These are phyloP conservation scores for Pyrenochaeta sp. DNA, from an alignment of 2,329 filamentous ascomycete species.

Conservation along the genomic window DNA sequence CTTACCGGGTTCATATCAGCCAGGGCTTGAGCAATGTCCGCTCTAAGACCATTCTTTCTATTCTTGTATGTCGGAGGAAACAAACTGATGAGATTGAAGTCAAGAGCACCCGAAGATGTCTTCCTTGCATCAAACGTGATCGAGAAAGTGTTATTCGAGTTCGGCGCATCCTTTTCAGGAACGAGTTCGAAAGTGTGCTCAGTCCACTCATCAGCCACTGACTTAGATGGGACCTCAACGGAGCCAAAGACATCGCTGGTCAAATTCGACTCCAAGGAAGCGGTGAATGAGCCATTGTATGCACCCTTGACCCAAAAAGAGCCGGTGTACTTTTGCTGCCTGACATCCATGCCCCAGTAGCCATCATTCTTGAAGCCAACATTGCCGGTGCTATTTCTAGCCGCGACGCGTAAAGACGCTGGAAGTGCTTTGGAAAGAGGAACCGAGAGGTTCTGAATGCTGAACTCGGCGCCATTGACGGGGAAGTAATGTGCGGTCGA, in stretches of 20 bases:
- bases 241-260: conserved; percentile 53
- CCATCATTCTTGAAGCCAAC: conserved; percentile 59
- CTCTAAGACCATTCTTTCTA: conserved; percentile 59
- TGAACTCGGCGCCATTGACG: conserved; percentile 44
- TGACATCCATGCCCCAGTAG: conserved; percentile 62
- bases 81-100: conserved; percentile 61
- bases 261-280: conserved; percentile 51
- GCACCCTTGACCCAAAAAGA: conserved; percentile 57
- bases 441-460: conserved; percentile 47
- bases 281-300: conserved; percentile 46
- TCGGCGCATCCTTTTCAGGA: conserved; percentile 48
- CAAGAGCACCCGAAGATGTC: conserved; percentile 31
- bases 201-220: conserved; percentile 47
- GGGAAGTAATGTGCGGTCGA: conserved; percentile 39
- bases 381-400: conserved; percentile 46
- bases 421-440: conserved; percentile 57
- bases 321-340: conserved; percentile 57
- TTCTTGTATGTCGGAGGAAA: conserved; percentile 64
- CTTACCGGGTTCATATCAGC: conserved; percentile 49
- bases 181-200: conserved; percentile 51
- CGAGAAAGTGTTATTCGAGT: conserved; percentile 60
- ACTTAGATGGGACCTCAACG: conserved; percentile 35
- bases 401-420: conserved; percentile 52
- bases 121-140: conserved; percentile 58
- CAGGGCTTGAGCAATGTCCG: conserved; percentile 58